Evolutionary conservation across 2,329 filamentous ascomycete genomes (phyloP).

Genomic region (Shiraia bambusicola): DNA sequence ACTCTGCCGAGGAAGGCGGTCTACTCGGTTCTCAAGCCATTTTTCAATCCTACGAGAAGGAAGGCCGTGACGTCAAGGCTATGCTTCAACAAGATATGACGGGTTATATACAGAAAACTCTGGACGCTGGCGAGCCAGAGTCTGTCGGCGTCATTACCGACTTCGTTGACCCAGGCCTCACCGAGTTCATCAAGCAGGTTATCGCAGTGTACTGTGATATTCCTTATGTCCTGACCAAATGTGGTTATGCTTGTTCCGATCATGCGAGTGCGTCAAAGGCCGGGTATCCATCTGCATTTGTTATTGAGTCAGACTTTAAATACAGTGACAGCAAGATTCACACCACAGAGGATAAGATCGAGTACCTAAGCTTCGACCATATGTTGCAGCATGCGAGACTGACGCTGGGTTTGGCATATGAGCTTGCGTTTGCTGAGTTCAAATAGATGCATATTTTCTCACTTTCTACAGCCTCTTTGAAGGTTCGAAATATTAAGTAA

Average conservation of each 20-base stretch:
- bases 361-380: slow-evolving; percentile 78
- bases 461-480: too few relatives aligned
- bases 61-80: slow-evolving; percentile 76
- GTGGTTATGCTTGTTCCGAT: slow-evolving; percentile 80
- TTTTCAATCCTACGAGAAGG: slow-evolving; percentile 76
- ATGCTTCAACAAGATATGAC: slow-evolving; percentile 98
- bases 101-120: slow-evolving; percentile 78
- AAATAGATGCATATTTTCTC: slow-evolving; percentile 29
- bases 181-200: slow-evolving; percentile 85
- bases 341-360: slow-evolving; percentile 67
- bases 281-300: slow-evolving; percentile 73
- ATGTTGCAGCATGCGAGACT: slow-evolving; percentile 89
- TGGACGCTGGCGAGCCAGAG: slow-evolving; percentile 80
- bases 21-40: slow-evolving; percentile 86
- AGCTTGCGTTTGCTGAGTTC: slow-evolving; percentile 77
- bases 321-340: slow-evolving; percentile 68
- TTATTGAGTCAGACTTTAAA: slow-evolving; percentile 73
- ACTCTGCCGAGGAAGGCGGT: slow-evolving; percentile 86
- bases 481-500: too few relatives aligned
- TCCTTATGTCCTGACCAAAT: slow-evolving; percentile 83
- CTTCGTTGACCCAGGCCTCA: slow-evolving; percentile 80
- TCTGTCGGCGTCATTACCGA: slow-evolving; percentile 91
- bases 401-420: slow-evolving; percentile 80
- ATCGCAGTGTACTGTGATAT: slow-evolving; percentile 87
- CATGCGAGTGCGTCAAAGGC: slow-evolving; percentile 73